phyloP scores from a whole-genome alignment of 768 basidiomycete genomes.

The Boletus subparvulus region DNA sequence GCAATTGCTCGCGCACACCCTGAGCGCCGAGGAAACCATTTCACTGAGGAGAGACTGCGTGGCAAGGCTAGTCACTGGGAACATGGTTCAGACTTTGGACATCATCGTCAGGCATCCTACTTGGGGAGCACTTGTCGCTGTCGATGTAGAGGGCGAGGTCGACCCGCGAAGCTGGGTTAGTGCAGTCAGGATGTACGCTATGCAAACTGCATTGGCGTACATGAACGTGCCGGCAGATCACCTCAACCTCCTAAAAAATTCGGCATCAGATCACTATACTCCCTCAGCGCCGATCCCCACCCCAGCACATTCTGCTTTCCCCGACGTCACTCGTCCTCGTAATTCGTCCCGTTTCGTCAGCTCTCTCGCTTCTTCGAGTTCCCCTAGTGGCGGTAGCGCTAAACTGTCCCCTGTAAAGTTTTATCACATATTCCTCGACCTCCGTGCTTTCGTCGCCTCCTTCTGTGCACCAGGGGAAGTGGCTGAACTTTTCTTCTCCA shows the following conservation, averaged over 20 bases:
- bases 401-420: conserved; percentile 63
- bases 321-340: conserved; percentile 43
- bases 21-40: conserved; percentile 83
- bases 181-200: conserved; percentile 86
- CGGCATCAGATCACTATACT: conserved; percentile 43
- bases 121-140: conserved; percentile 85
- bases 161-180: conserved; percentile 85
- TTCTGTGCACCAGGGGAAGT: conserved; percentile 90
- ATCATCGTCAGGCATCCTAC: conserved; percentile 95
- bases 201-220: conserved; percentile 83
- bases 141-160: conserved; percentile 84
- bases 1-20: conserved; percentile 83
- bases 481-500: conserved; percentile 89
- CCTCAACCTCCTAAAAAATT: conserved; percentile 33
- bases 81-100: conserved; percentile 89
- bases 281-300: conserved; percentile 51
- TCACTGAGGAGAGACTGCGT: conserved; percentile 86
- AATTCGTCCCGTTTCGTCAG: conserved; percentile 36
- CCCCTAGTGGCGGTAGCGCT: not conserved
- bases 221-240: conserved; percentile 51
- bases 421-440: conserved; percentile 87
- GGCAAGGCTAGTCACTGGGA: conserved; percentile 80
- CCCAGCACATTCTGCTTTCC: conserved; percentile 69
- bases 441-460: conserved; percentile 89
- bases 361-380: conserved; percentile 31